These are phyloP conservation scores for Murraya koenigii DNA, from an alignment of 345 rosid species.

Conservation along the genomic window DNA sequence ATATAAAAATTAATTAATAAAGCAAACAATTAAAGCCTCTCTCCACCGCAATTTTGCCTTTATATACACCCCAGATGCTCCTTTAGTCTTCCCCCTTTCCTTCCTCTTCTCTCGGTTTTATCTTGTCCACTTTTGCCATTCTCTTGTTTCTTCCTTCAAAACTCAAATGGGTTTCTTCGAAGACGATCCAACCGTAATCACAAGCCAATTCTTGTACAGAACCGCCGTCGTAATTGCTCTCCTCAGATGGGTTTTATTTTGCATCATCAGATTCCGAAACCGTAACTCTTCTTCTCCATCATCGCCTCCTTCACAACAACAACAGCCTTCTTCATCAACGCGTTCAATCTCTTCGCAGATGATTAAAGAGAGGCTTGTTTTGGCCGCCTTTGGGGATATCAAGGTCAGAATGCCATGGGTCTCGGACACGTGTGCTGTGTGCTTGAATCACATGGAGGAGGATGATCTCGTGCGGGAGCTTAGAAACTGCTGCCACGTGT, in stretches of 20 bases:
- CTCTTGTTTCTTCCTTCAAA: neutral
- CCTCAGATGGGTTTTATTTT: conserved; percentile 65
- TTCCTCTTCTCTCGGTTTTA: neutral
- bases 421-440: conserved; percentile 77
- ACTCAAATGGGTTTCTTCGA: conserved; percentile 54
- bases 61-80: conserved; percentile 19
- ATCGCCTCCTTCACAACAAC: neutral
- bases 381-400: conserved; percentile 60
- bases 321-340: neutral
- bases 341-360: conserved; percentile 35
- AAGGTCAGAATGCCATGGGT: conserved; percentile 30
- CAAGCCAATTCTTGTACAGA: conserved; percentile 66
- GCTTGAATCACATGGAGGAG: conserved; percentile 50
- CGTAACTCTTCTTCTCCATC: conserved; percentile 21
- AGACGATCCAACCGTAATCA: conserved; percentile 57
- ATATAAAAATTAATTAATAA: too few species aligned
- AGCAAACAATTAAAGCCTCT: too few species aligned
- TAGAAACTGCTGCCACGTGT: conserved; percentile 88
- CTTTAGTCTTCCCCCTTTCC: conserved; percentile 21
- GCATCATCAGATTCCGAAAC: conserved; percentile 51
- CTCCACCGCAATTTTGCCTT: neutral
- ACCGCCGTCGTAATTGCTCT: conserved; percentile 67
- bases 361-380: conserved; percentile 53
- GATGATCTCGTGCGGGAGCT: conserved; percentile 73
- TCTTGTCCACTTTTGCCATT: neutral